Conservation (phyloP, 495 filamentous ascomycete genomes). For the Trichoderma reesei region DNA sequence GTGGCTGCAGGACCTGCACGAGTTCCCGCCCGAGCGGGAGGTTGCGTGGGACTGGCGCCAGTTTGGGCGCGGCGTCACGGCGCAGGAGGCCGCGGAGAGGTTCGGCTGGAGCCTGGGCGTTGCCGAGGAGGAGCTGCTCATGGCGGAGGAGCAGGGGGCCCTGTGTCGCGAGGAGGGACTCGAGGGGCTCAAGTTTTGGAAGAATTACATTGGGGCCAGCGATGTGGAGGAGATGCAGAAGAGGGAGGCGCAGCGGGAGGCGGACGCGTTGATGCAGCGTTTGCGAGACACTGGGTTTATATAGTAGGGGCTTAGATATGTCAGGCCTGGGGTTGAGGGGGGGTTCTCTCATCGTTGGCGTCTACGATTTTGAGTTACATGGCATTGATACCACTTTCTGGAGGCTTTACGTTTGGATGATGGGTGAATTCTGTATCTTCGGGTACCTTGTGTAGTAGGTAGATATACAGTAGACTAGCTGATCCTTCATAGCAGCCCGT, state of each 20-base stretch:
- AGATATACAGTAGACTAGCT: no score
- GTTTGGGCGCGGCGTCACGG: constrained; percentile 79
- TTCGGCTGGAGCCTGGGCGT: constrained; percentile 99
- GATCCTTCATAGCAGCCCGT: no score
- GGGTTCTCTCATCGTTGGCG: no score
- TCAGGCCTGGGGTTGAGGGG: no score
- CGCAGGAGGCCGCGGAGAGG: constrained; percentile 75
- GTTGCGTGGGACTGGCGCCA: constrained; percentile 63
- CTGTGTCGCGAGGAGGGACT: constrained; percentile 77
- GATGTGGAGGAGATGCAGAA: constrained; percentile 17
- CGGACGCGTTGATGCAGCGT: background rate
- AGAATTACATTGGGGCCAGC: constrained; percentile 49
- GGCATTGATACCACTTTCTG: no score
- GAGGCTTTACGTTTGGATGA: no score
- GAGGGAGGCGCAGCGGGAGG: background rate
- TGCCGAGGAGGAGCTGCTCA: constrained; percentile 87
- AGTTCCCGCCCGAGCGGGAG: constrained; percentile 50
- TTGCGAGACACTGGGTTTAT: constrained; percentile 6
- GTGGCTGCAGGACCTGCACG: constrained; percentile 69
- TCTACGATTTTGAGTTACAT: no score
- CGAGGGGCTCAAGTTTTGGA: constrained; percentile 76
- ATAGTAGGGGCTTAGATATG: background rate
- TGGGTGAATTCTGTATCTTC: no score
- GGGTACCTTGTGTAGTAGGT: no score
- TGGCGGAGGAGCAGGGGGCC: constrained; percentile 83